Percentiles rank a stretch among this genome's conserved stretches.
Evolutionary conservation across 345 rosid genomes (phyloP).

Genomic region (Schrenkiella parvula): DNA sequence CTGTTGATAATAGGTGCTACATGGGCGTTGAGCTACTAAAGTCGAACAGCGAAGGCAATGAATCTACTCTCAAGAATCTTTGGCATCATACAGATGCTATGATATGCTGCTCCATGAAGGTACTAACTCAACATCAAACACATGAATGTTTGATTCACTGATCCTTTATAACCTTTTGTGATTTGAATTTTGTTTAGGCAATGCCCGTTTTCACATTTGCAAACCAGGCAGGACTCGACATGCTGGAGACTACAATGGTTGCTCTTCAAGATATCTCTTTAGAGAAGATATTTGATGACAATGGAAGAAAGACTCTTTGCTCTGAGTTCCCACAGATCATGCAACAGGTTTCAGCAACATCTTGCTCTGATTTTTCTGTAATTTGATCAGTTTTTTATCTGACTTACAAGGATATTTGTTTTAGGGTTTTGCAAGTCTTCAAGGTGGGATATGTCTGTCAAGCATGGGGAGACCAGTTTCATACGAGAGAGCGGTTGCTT

Average conservation of each 20-base stretch:
- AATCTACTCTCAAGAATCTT: slow-evolving; percentile 68
- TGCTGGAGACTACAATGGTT: slow-evolving; percentile 94
- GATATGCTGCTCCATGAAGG: slow-evolving; percentile 98
- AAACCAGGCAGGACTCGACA: slow-evolving; percentile 96
- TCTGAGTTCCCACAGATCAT: slow-evolving; percentile 95
- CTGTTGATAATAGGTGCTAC: slow-evolving; percentile 50
- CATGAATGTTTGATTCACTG: neutral
- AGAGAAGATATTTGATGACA: slow-evolving; percentile 96
- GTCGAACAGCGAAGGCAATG: slow-evolving; percentile 61
- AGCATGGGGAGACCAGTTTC: slow-evolving; percentile 99
- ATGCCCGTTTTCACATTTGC: slow-evolving; percentile 91
- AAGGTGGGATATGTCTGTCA: slow-evolving; percentile 89
- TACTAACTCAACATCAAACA: slow-evolving; percentile 20
- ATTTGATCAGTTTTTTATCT: neutral
- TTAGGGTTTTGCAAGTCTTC: slow-evolving; percentile 88
- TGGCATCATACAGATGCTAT: slow-evolving; percentile 99
- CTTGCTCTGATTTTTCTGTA: neutral
- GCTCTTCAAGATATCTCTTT: slow-evolving; percentile 88
- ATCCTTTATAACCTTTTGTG: neutral
- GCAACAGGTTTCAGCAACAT: slow-evolving; percentile 68
- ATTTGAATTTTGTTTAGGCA: slow-evolving; percentile 43
- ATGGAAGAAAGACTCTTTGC: slow-evolving; percentile 80
- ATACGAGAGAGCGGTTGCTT: slow-evolving; percentile 92
- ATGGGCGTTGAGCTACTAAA: slow-evolving; percentile 93
- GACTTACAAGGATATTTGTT: neutral